Percentiles rank a stretch among this genome's conserved stretches.
phyloP scores from a whole-genome alignment of 2,329 filamentous ascomycete genomes.

The Penicillium sp. region DNA sequence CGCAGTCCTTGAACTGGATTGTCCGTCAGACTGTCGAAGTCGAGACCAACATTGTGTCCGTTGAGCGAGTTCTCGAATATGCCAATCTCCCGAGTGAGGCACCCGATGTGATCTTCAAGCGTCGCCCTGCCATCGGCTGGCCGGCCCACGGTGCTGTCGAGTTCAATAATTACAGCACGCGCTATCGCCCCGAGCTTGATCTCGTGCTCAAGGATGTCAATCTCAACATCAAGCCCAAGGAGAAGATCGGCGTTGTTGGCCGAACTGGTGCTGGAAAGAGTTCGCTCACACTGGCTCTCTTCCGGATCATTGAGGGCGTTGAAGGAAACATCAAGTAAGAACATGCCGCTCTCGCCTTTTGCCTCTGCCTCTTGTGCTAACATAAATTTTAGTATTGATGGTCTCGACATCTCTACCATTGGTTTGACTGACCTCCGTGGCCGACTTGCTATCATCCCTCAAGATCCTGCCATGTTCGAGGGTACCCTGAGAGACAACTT shows the following conservation, averaged over 20 bases:
- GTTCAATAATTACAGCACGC: slow-evolving; percentile 91
- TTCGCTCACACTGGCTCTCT: slow-evolving; percentile 85
- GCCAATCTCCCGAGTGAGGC: slow-evolving; percentile 87
- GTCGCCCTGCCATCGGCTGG: slow-evolving; percentile 85
- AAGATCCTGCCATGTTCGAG: slow-evolving; percentile 94
- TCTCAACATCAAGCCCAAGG: slow-evolving; percentile 87
- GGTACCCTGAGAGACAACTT: slow-evolving; percentile 92
- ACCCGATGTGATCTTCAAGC: slow-evolving; percentile 85
- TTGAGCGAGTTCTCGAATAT: slow-evolving; percentile 96
- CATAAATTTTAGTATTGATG: slow-evolving; percentile 67
- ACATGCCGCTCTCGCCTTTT: neutral
- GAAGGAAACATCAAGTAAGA: slow-evolving; percentile 68
- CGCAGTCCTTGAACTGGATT: slow-evolving; percentile 97
- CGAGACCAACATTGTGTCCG: slow-evolving; percentile 99
- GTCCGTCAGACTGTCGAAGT: slow-evolving; percentile 98
- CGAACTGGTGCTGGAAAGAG: slow-evolving; percentile 96
- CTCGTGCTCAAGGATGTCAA: slow-evolving; percentile 91
- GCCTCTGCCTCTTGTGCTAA: slow-evolving; percentile 12
- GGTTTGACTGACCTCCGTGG: slow-evolving; percentile 85
- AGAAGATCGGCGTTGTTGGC: slow-evolving; percentile 97
- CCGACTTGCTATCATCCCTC: slow-evolving; percentile 92
- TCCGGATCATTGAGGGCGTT: slow-evolving; percentile 89
- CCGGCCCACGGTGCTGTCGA: slow-evolving; percentile 82
- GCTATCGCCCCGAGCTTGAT: slow-evolving; percentile 86
- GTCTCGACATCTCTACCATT: slow-evolving; percentile 83